Percentiles rank a stretch among this genome's conserved stretches.
phyloP scores from a whole-genome alignment of 2,329 filamentous ascomycete species.

The Penicillium sp. region DNA sequence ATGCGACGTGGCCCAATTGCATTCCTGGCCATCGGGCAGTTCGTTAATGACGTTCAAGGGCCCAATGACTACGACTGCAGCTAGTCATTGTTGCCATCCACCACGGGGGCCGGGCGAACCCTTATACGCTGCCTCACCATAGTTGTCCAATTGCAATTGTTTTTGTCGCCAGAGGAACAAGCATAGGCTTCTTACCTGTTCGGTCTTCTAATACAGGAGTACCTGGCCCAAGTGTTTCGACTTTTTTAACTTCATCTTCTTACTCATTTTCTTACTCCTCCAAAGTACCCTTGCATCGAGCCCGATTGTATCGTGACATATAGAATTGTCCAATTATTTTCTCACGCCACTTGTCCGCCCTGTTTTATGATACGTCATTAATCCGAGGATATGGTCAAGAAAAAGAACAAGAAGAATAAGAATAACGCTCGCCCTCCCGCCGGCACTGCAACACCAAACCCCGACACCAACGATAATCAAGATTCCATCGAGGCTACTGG shows the following conservation, averaged over 20 bases:
- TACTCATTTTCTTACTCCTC: slow-evolving; percentile 21
- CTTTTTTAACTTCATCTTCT: slow-evolving; percentile 25
- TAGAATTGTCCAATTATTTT: slow-evolving; percentile 25
- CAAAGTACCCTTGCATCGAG: slow-evolving; percentile 26
- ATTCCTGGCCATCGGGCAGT: slow-evolving; percentile 30
- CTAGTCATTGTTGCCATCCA: slow-evolving; percentile 28
- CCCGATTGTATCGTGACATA: slow-evolving; percentile 28
- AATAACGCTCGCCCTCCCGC: slow-evolving; percentile 30
- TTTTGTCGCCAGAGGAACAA: slow-evolving; percentile 30
- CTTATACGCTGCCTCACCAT: slow-evolving; percentile 40
- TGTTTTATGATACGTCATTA: slow-evolving; percentile 32
- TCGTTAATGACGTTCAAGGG: slow-evolving; percentile 35
- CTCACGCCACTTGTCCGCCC: slow-evolving; percentile 21
- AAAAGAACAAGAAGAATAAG: slow-evolving; percentile 38
- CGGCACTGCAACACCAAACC: slow-evolving; percentile 27
- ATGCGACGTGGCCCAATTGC: slow-evolving; percentile 47
- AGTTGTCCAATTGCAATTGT: slow-evolving; percentile 25
- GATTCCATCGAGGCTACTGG: slow-evolving; percentile 23
- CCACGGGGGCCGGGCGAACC: slow-evolving; percentile 28
- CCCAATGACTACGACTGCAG: slow-evolving; percentile 30
- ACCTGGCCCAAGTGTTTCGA: slow-evolving; percentile 20
- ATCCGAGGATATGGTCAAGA: slow-evolving; percentile 37
- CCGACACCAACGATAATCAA: slow-evolving; percentile 20
- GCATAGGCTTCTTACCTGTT: slow-evolving; percentile 30
- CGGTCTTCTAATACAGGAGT: slow-evolving; percentile 31